A percentile compares a stretch with the other conserved stretches of the same genome.
These are phyloP conservation scores for Uncinocarpus reesii DNA, from an alignment of 2,329 filamentous ascomycete genomes.

Conservation along the genomic window DNA sequence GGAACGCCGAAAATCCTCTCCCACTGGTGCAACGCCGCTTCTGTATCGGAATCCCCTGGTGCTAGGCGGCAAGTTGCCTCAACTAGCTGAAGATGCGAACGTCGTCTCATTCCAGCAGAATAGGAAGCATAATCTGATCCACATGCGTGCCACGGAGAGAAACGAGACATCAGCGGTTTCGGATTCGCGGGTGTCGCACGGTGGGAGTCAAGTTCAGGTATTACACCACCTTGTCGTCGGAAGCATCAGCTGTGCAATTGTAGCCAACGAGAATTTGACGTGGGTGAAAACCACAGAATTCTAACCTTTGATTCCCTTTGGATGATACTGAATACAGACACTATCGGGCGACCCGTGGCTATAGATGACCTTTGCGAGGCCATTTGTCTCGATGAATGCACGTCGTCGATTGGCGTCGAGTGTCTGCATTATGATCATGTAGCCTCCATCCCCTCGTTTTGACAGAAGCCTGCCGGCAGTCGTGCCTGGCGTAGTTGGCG, in stretches of 20 bases:
- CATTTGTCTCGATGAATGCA: conserved; percentile 29
- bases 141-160: conserved; percentile 40
- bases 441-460: conserved; percentile 38
- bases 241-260: neutral
- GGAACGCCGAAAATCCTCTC: conserved; percentile 31
- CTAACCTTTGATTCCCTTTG: conserved; percentile 33
- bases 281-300: too few species aligned
- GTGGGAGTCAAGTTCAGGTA: conserved; percentile 38
- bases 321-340: conserved; percentile 37
- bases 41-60: conserved; percentile 29
- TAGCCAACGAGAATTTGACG: too few species aligned
- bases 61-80: conserved; percentile 30
- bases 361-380: conserved; percentile 32
- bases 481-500: conserved; percentile 31
- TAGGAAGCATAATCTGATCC: conserved; percentile 30
- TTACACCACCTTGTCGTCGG: conserved; percentile 30
- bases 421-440: conserved; percentile 43
- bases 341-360: conserved; percentile 27
- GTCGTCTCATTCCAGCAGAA: conserved; percentile 29
- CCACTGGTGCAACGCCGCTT: conserved; percentile 34
- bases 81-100: conserved; percentile 29
- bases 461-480: conserved; percentile 34
- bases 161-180: conserved; percentile 29
- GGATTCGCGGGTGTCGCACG: conserved; percentile 26
- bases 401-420: conserved; percentile 30